phyloP scores from a whole-genome alignment of 2,329 filamentous ascomycete species.

The Fusarium penzigii region DNA sequence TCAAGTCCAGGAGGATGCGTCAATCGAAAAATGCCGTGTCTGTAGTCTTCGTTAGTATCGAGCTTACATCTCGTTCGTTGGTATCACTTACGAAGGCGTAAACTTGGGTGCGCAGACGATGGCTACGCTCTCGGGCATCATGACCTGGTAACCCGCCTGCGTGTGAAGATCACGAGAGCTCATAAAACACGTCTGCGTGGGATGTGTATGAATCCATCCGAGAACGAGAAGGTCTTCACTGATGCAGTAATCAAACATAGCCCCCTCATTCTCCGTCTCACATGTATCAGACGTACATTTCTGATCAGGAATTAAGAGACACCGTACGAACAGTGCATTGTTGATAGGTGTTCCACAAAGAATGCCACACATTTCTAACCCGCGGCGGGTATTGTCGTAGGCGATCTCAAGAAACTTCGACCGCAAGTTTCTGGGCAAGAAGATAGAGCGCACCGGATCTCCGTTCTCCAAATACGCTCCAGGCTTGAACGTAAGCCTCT shows the following conservation, averaged over 20 bases:
- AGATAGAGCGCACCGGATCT: conserved; percentile 80
- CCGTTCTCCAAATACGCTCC: conserved; percentile 90
- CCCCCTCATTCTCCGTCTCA: conserved; percentile 84
- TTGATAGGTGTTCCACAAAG: conserved; percentile 88
- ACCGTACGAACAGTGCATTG: conserved; percentile 89
- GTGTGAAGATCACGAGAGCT: conserved; percentile 92
- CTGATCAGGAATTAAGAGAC: conserved; percentile 88
- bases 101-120: conserved; percentile 92
- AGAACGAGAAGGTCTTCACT: conserved; percentile 80
- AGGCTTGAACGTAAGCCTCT: conserved; percentile 68
- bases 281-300: conserved; percentile 89
- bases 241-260: conserved; percentile 87
- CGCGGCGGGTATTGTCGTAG: conserved; percentile 71
- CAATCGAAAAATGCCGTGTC: conserved; percentile 88
- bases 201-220: conserved; percentile 98
- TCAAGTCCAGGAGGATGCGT: conserved; percentile 91
- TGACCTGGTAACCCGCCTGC: conserved; percentile 90
- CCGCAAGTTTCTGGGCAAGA: conserved; percentile 77
- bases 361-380: conserved; percentile 94
- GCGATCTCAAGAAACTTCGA: conserved; percentile 74
- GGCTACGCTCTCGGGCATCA: conserved; percentile 94
- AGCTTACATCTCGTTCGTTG: neutral
- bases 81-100: conserved; percentile 64
- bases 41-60: conserved; percentile 34
- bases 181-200: conserved; percentile 97